phyloP scores from a whole-genome alignment of 176 grass and related monocot species.

The Olyra latifolia region DNA sequence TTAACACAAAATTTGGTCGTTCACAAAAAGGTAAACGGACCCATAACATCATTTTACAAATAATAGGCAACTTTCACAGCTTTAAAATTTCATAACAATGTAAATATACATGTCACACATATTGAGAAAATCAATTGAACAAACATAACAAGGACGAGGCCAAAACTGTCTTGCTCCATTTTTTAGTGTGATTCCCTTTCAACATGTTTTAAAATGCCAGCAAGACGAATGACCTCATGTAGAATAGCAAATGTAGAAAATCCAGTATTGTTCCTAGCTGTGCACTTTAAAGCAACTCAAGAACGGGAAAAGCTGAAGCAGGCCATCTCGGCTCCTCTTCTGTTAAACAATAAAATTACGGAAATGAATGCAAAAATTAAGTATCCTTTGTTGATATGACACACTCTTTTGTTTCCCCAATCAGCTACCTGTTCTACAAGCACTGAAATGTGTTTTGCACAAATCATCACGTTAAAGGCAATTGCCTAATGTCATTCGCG shows the following conservation, averaged over 20 bases:
- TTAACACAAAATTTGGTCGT: neutral
- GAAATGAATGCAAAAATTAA: neutral
- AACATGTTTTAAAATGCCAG: neutral
- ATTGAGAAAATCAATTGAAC: neutral
- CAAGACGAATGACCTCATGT: neutral
- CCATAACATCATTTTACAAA: neutral
- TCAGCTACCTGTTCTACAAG: neutral
- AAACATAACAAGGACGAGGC: neutral
- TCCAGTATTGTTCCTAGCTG: constrained; percentile 26
- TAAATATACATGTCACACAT: neutral
- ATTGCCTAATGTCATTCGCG: neutral
- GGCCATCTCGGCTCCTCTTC: constrained; percentile 66
- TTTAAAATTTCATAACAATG: neutral
- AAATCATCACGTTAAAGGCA: neutral
- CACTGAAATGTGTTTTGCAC: neutral
- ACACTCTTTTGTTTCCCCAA: neutral
- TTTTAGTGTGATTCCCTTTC: neutral
- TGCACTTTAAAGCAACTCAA: constrained; percentile 92
- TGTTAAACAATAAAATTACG: constrained; percentile 33
- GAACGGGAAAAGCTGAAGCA: constrained; percentile 59
- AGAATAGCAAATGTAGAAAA: neutral
- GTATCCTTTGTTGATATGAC: neutral
- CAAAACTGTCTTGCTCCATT: neutral
- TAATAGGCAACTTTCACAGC: neutral
- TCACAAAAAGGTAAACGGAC: neutral